Base-by-base conservation (phyloP, 176 grass and related monocot species). In the Cymbopogon citratus region DNA sequence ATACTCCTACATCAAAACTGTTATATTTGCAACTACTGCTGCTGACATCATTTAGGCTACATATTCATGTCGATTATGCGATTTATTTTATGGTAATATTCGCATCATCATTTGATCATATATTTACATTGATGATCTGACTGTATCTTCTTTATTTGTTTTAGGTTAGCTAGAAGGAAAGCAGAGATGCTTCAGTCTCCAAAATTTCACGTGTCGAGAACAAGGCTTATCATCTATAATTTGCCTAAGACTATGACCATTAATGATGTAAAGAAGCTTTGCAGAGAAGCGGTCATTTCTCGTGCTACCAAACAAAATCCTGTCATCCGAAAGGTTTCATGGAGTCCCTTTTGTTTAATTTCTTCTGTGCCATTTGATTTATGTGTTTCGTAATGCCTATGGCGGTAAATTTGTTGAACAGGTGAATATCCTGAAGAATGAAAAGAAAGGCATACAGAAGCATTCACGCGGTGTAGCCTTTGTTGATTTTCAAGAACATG, bases 401-500 rank as follows among this genome's bases (percentile, higher is more conserved):
- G 60, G 21, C 6, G 13, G 54, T 64, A 21, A 56, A 9, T 51
- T 81, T 83, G 21, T 74, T 87, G 73, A 83, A 35, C 88, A 98
- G 95, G 90, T 95, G 78, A 95, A 93, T 75, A 75, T 98, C 68
- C 74, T 98, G 59, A 98, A 91, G 39, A 89, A 95, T 67, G 95
- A 85, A 68, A 92, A 94, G 79, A 98, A 98, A 81, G 84, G 81
- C 33, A 80, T 66, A 33, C 91, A 88, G 41, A 98, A 95, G 59
- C 90, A 95, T 91, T 98, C 95, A 13, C 85, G 88, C 3, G 92
- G 95, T 69, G 92, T 98, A 52, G 90, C 92, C 51, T 98, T 95
- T 86, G 92, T 95, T 82, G 92, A 98, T 86, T 98, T 98, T 86
- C 86, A 97, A 94, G 89, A 97, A 71, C 94, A 97, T 82, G 75